A percentile compares a stretch with the other conserved stretches of the same genome.
Evolutionary conservation across 106 monocot species (phyloP).

Genomic region (Acorus gramineus): DNA sequence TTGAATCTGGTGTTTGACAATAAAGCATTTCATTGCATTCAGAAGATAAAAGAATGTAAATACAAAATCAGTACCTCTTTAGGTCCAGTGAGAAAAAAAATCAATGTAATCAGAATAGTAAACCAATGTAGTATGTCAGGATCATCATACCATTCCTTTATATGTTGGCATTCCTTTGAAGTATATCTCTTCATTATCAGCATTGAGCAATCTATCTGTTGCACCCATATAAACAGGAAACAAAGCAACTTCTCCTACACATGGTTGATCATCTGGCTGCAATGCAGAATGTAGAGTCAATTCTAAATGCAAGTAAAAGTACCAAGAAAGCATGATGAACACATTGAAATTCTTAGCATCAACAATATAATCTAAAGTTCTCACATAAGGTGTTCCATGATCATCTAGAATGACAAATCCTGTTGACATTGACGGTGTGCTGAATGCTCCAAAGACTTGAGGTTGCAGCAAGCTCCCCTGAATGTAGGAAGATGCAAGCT

Average conservation of each 20-base stretch:
- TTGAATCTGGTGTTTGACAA: too few species aligned
- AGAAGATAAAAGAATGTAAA: too few species aligned
- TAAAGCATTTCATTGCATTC: too few species aligned
- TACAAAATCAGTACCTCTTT: too few species aligned
- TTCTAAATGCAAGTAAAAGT: not conserved
- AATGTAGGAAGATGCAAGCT: conserved; percentile 76
- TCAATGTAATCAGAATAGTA: too few species aligned
- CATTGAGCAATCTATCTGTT: conserved; percentile 66
- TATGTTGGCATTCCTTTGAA: conserved; percentile 84
- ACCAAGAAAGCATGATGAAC: not conserved
- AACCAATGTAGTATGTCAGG: not conserved
- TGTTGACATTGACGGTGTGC: conserved; percentile 64
- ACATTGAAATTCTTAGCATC: not conserved
- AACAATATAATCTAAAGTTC: conserved; percentile 9
- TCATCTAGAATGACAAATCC: conserved; percentile 79
- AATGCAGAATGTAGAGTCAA: conserved; percentile 2
- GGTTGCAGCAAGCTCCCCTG: conserved; percentile 62
- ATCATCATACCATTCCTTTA: conserved; percentile 53
- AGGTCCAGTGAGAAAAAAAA: too few species aligned
- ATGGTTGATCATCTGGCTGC: conserved; percentile 83
- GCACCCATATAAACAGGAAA: conserved; percentile 70
- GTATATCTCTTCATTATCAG: conserved; percentile 79
- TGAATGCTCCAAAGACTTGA: conserved; percentile 89
- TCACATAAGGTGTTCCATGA: conserved; percentile 61
- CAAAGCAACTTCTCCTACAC: conserved; percentile 84